These are phyloP conservation scores for Mycena rebaudengoi DNA, from an alignment of 768 basidiomycete genomes.

Conservation along the genomic window DNA sequence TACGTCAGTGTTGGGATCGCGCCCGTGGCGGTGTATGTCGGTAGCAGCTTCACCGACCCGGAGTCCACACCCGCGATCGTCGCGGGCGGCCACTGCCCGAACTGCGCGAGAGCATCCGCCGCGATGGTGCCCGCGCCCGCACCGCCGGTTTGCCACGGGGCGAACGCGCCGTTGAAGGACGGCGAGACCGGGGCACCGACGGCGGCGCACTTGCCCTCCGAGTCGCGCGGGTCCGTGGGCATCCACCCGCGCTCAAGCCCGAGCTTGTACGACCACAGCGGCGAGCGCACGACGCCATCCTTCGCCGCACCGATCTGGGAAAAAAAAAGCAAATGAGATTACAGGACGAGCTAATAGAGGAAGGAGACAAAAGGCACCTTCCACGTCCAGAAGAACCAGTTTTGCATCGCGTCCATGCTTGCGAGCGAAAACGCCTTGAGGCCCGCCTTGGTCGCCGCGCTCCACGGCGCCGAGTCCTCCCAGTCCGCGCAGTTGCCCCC, in stretches of 20 bases:
- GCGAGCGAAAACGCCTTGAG: slow-evolving; percentile 59
- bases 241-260: no score
- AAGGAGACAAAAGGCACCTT: slow-evolving; percentile 72
- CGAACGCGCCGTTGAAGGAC: no score
- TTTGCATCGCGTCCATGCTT: no score
- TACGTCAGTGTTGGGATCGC: no score
- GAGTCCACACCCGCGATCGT: slow-evolving; percentile 28
- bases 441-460: slow-evolving; percentile 51
- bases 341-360: no score
- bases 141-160: no score
- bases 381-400: slow-evolving; percentile 88
- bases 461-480: slow-evolving; percentile 60
- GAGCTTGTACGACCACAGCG: no score
- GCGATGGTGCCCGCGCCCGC: no score
- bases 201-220: slow-evolving; percentile 59
- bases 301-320: slow-evolving; percentile 69
- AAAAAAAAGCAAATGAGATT: no score
- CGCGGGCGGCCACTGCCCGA: slow-evolving; percentile 46
- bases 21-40: slow-evolving; percentile 8
- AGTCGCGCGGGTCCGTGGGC: slow-evolving; percentile 57
- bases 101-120: slow-evolving; percentile 29
- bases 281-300: slow-evolving; percentile 46
- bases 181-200: no score
- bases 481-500: slow-evolving; percentile 50
- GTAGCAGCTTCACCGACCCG: neutral